Base-by-base conservation (phyloP, 2,329 filamentous ascomycete species). In the Arthrobotrys iridis region DNA sequence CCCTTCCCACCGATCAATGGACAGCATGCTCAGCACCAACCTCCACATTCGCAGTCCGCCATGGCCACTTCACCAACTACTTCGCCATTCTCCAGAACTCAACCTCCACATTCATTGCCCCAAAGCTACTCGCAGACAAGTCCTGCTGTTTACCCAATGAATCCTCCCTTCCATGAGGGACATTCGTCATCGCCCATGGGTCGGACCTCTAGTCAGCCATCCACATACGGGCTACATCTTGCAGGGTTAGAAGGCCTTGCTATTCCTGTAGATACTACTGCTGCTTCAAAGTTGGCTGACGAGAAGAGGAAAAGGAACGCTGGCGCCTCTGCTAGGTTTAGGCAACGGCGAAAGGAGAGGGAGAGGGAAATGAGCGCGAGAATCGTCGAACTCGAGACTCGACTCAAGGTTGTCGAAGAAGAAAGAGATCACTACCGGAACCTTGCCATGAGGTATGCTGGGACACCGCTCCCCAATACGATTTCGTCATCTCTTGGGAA, bases 291-390 rank as follows among this genome's bases (percentile, higher is more conserved):
- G 78, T 88, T 92, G 79, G 91, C 92, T 40, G 91, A 95, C 79
- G 92, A 96, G 82, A 96, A 95, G 83, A 86, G 93, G 66, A 90
- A 91, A 81, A 88, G 92, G 59, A 96, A 96, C 80, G 93, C 93
- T 41, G 91, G 91, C 52, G 93, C 93, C 4, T 96, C 92, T 67
- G 92, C 92, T 52, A 87, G 93, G 72, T 95, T 96, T 78, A 87
- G 93, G 65, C 88, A 89, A 80, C 87, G 93, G 73, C 89, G 93
- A 80, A 96, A 96, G 83, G 91, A 93, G 80, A 90, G 91, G 81
- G 91, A 94, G 81, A 88, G 87, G 78, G 90, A 93, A 81, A 90
- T 90, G 68, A 87, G 88, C 13, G 85, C 86, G 64, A 89, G 87
- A 57, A 89, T 94, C 63, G 87, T 89, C 55, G 88, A 92, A n/a